Evolutionary conservation across 2,329 filamentous ascomycete genomes (phyloP), one percentile per base, ranked within the genome.

Genomic region (Ophiostoma australiae): DNA sequence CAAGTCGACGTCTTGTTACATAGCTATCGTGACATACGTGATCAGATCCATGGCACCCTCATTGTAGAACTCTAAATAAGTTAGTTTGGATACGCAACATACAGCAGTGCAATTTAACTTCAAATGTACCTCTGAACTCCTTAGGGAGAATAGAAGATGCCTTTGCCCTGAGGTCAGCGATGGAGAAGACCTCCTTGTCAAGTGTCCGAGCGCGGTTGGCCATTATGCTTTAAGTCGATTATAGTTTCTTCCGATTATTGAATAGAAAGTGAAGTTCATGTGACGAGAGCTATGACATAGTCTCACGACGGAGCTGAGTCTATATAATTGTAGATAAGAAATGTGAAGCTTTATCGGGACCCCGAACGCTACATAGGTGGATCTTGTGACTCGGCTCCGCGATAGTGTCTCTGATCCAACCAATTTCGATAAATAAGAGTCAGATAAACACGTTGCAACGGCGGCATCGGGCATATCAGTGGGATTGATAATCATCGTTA

Each of bases 31-130:
- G 44, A n/a, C 58, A 20, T 63, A 63, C 6, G 71, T 72, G n/a
- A 68, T 69, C 41, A 70, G 67, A 33, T 73, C 72, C 41, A 70
- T 71, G 5, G 72, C 69, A 10, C 72, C 72, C 33, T 73, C 66
- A 27, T 37, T 68, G 55, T 41, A 72, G 58, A 72, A 73, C 23
- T 72, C 71, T 63, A 4, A 3, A 27, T 2, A 31, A 0, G 58
- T 63, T 33, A 61, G 23, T 48, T 48, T 20, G 15, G 3, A 20
- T 20, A 48, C 55, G 13, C 7, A 61, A 17, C 5, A 17, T 17
- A 33, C 27, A 33, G 33, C 5, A 27, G 10, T 10, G 6, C 0
- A 11, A 23, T 10, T 0, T 13, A 58, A 13, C 27, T 27, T 11
- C n/a, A 27, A n/a, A 58, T 1, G 13, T 33, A 63, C 58, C 58